phyloP scores from a whole-genome alignment of 75 land plant species.

The Chamaecyparis obtusa region DNA sequence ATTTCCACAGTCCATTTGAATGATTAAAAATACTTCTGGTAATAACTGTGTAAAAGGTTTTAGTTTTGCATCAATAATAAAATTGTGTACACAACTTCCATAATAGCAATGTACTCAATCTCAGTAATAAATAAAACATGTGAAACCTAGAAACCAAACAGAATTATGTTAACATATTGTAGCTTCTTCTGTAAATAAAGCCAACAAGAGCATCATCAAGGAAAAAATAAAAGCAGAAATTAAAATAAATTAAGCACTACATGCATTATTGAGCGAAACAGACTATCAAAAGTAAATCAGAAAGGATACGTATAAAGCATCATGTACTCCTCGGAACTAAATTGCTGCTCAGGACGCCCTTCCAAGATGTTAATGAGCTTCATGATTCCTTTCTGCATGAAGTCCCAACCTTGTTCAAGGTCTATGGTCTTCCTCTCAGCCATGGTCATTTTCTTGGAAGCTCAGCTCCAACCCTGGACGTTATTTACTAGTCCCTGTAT shows the following conservation, averaged over 20 bases:
- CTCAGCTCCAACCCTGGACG: neutral
- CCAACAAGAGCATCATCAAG: neutral
- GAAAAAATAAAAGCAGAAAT: neutral
- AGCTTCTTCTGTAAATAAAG: slow-evolving; percentile 54
- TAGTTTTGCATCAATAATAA: no score
- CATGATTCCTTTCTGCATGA: slow-evolving; percentile 69
- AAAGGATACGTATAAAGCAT: slow-evolving; percentile 67
- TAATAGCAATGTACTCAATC: neutral
- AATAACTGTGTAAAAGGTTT: no score
- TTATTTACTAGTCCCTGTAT: no score
- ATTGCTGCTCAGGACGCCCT: slow-evolving; percentile 59
- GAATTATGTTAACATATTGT: slow-evolving; percentile 29
- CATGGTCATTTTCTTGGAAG: slow-evolving; percentile 22
- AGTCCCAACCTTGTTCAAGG: slow-evolving; percentile 66
- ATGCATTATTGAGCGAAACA: neutral
- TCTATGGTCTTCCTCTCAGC: slow-evolving; percentile 56
- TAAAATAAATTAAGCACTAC: neutral
- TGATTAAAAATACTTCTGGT: no score
- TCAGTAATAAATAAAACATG: no score
- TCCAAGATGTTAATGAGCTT: slow-evolving; percentile 66
- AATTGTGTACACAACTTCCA: no score
- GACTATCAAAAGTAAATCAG: neutral
- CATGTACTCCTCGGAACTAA: slow-evolving; percentile 69
- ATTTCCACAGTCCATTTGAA: no score
- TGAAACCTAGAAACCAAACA: neutral